Percentiles rank a stretch among this genome's conserved stretches.
These are phyloP conservation scores for Tetradesmus lagerheimii DNA, from an alignment of 139 green algal species.

Conservation along the genomic window DNA sequence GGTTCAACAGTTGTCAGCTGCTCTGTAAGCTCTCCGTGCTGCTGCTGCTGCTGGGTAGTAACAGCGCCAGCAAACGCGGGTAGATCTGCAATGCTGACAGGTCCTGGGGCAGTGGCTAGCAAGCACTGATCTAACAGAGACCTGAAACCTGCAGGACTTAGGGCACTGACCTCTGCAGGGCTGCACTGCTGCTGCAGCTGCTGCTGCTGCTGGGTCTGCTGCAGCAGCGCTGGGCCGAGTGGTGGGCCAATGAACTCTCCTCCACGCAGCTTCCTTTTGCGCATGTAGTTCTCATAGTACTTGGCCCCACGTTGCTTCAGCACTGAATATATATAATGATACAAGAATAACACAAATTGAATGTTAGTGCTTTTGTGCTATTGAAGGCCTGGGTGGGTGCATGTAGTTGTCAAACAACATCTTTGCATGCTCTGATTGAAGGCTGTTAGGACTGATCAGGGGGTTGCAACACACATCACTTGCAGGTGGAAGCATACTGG, in stretches of 20 bases:
- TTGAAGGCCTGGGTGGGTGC: too few species aligned
- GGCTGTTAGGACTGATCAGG: too few species aligned
- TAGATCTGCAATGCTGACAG: background rate
- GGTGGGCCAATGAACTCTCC: slow-evolving; percentile 20
- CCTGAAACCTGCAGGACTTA: background rate
- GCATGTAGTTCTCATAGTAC: slow-evolving; percentile 43
- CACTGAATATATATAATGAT: too few species aligned
- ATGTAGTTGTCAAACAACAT: too few species aligned
- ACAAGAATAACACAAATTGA: too few species aligned
- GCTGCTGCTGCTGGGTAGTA: background rate
- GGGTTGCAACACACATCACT: too few species aligned
- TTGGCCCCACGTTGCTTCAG: background rate
- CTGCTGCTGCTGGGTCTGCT: background rate
- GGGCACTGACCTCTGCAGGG: background rate
- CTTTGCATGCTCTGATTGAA: too few species aligned
- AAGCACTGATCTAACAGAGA: background rate
- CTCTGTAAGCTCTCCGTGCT: background rate
- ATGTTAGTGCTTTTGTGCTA: too few species aligned
- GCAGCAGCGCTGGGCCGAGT: background rate
- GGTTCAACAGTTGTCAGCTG: background rate
- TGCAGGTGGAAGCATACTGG: too few species aligned
- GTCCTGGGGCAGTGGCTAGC: background rate
- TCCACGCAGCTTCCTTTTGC: slow-evolving; percentile 7
- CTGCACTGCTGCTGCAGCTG: background rate
- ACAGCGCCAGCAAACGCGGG: background rate